Evolutionary conservation across 169 alveolate genomes (phyloP), one percentile per base, ranked within the genome.

Genomic region (Cryptosporidium ryanae): DNA sequence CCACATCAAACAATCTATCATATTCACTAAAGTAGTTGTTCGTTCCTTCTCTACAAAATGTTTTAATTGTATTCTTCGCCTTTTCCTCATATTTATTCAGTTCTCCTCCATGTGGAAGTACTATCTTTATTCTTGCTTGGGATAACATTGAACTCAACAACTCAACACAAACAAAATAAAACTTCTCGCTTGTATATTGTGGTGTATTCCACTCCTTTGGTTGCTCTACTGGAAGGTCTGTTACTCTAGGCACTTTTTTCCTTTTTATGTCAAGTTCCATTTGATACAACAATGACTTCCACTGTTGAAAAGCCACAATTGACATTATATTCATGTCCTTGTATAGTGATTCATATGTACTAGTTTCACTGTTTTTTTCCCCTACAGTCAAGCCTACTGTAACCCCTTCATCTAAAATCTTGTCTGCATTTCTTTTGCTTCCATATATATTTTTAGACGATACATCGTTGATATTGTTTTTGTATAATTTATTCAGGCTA

Each of bases 171-270:
- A 76, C 87, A 76, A 76, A 76, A 3, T 57, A 43, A 59, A 76
- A 76, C 59, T 76, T 76, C 18, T 76, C 87, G 43, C 87, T 55
- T 29, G 68, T 43, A 65, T 76, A 76, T 43, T 76, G 87, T 7
- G 87, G 87, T 3, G 87, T 76, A 31, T 76, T 76, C 87, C 87
- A 76, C 29, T 76, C 87, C 15, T 21, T 59, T 29, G 87, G 87
- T 52, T 55, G 87, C 1, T 57, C 71, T 1, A 27, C 1, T 13
- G 87, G 87, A 6, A 76, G 71, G 1, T 76, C 76, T 31, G 32
- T 12, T 21, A 76, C 44, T n/a, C 76, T 27, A 34, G 64, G 64
- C 21, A 55, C 29, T 43, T 29, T 32, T 23, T 61, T 44, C 21
- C 23, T 55, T n/a, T 50, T 61, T 12, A 15, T 15, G 46, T 61